phyloP scores from a whole-genome alignment of 2,329 filamentous ascomycete species.

The Elsinoe ampelina region DNA sequence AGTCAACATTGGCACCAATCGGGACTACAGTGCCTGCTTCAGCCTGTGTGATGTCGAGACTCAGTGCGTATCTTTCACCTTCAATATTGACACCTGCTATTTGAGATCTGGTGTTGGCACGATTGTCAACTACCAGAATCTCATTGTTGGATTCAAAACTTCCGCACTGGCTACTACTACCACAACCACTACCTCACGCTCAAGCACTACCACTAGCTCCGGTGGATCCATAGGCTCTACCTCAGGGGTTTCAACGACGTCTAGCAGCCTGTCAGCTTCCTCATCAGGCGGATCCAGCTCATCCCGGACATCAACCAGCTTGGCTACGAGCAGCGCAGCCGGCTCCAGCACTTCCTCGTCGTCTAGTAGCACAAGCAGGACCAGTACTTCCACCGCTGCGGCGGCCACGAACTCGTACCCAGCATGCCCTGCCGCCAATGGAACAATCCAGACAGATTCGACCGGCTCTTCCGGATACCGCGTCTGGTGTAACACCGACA shows the following conservation, averaged over 20 bases:
- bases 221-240: neutral
- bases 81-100: slow-evolving; percentile 7
- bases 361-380: neutral
- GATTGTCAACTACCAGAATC: neutral
- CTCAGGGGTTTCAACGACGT: neutral
- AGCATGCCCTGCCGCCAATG: slow-evolving; percentile 7
- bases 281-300: neutral
- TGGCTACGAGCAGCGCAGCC: too few species aligned
- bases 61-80: slow-evolving; percentile 3
- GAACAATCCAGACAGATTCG: neutral
- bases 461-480: neutral
- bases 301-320: too few species aligned
- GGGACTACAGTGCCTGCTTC: slow-evolving; percentile 1
- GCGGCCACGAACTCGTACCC: neutral
- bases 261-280: neutral
- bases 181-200: neutral
- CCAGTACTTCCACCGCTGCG: neutral
- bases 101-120: neutral
- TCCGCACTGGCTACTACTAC: neutral
- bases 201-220: neutral
- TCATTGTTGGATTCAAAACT: neutral
- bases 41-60: neutral
- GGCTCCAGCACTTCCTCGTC: neutral
- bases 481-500: slow-evolving; percentile 8
- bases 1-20: neutral